These are phyloP conservation scores for Trametes versicolor DNA, from an alignment of 1,284 basidiomycete species.

Conservation along the genomic window DNA sequence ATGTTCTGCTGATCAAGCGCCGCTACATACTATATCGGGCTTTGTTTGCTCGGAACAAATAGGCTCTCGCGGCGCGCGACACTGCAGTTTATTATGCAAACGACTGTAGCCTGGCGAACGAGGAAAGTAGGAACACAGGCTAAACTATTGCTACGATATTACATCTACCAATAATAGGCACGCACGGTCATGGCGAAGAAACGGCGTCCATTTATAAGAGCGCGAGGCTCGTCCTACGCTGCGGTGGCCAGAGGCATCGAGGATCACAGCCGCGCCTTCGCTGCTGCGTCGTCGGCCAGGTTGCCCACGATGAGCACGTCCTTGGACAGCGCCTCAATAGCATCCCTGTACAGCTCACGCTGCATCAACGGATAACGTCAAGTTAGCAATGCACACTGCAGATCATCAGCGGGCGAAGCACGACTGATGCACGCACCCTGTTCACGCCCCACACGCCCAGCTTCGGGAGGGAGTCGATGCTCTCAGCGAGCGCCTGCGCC, in stretches of 20 bases:
- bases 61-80: too few relatives aligned
- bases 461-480: conserved; percentile 57
- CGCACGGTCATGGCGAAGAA: neutral
- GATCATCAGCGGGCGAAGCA: conserved; percentile 8
- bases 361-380: conserved; percentile 33
- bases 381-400: neutral
- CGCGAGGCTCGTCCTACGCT: neutral
- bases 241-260: neutral
- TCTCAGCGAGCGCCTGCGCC: conserved; percentile 66
- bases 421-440: conserved; percentile 50
- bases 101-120: neutral
- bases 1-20: too few relatives aligned
- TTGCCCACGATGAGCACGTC: conserved; percentile 39
- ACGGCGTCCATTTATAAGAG: neutral
- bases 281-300: conserved; percentile 44
- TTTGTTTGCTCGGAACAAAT: too few relatives aligned
- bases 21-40: too few relatives aligned
- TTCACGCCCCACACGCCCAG: conserved; percentile 74
- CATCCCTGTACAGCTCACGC: conserved; percentile 53
- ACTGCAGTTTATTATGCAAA: too few relatives aligned
- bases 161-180: neutral
- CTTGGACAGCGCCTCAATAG: conserved; percentile 45
- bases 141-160: neutral
- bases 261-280: conserved; percentile 46
- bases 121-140: conserved; percentile 3